Evolutionary conservation across 2,329 filamentous ascomycete genomes (phyloP).

Genomic region (Capronia coronata): DNA sequence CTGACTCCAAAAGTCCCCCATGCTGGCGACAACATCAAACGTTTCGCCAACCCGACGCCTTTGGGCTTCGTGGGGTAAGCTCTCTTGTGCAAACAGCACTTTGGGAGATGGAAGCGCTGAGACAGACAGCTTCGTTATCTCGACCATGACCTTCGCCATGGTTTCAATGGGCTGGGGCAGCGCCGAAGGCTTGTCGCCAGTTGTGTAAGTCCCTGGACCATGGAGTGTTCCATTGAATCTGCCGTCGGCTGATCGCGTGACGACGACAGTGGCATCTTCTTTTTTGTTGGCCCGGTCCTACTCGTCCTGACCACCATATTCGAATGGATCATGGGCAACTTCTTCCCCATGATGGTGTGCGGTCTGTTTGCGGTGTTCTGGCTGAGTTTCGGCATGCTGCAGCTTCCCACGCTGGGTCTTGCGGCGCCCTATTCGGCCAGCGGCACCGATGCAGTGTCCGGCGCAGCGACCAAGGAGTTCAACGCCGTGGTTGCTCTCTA

Average conservation of each 20-base stretch:
- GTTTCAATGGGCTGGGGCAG: conserved; percentile 28
- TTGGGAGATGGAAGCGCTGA: neutral
- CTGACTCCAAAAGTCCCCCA: conserved; percentile 26
- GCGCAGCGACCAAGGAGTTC: conserved; percentile 19
- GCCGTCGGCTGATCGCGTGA: neutral
- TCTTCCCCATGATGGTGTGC: conserved; percentile 28
- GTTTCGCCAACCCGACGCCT: conserved; percentile 27
- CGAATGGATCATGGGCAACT: conserved; percentile 28
- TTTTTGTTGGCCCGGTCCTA: conserved; percentile 27
- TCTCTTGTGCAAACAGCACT: neutral
- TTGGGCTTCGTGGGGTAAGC: conserved; percentile 25
- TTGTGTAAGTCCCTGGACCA: conserved; percentile 18
- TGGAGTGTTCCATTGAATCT: neutral
- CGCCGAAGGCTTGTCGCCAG: conserved; percentile 19
- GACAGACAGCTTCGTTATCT: conserved; percentile 24
- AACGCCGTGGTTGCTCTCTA: conserved; percentile 27
- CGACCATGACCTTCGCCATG: conserved; percentile 26
- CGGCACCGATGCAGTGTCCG: conserved; percentile 19
- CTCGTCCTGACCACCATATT: conserved; percentile 23
- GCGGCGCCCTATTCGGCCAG: conserved; percentile 21
- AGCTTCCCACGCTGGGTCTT: conserved; percentile 25
- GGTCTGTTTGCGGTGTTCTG: conserved; percentile 27
- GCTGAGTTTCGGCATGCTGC: conserved; percentile 26
- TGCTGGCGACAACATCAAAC: conserved; percentile 25
- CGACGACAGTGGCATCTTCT: conserved; percentile 23